These are phyloP conservation scores for Vachellia collinsii DNA, from an alignment of 306 rosid species.

Conservation along the genomic window DNA sequence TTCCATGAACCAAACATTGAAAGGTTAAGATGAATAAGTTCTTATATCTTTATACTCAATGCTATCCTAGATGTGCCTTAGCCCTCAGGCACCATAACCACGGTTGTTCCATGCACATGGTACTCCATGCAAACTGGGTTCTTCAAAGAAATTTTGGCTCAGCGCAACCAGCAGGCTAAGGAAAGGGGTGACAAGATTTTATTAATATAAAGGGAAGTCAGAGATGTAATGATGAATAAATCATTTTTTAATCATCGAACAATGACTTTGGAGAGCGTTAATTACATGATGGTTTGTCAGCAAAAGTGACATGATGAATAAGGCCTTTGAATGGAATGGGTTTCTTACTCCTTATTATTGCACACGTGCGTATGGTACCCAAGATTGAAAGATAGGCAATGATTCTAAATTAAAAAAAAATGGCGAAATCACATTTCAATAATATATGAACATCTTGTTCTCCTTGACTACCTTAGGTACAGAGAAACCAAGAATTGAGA, in stretches of 20 bases:
- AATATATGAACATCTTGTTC: constrained; percentile 41
- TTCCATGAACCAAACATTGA: no score
- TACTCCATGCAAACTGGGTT: no score
- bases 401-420: constrained; percentile 37
- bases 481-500: constrained; percentile 92
- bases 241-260: neutral
- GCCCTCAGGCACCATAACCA: no score
- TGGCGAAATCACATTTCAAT: constrained; percentile 47
- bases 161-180: no score
- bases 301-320: neutral
- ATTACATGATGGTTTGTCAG: neutral
- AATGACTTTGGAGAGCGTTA: neutral
- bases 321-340: neutral
- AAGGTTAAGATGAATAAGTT: no score
- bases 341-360: neutral
- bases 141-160: no score
- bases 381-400: constrained; percentile 60
- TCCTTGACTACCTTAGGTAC: constrained; percentile 70
- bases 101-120: no score
- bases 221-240: no score
- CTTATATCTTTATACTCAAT: no score
- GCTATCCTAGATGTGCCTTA: no score
- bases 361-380: neutral
- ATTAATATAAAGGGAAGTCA: no score
- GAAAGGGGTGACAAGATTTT: no score